Conservation (phyloP, 805 yeast genomes). For the Martiniozyma abietophila region DNA sequence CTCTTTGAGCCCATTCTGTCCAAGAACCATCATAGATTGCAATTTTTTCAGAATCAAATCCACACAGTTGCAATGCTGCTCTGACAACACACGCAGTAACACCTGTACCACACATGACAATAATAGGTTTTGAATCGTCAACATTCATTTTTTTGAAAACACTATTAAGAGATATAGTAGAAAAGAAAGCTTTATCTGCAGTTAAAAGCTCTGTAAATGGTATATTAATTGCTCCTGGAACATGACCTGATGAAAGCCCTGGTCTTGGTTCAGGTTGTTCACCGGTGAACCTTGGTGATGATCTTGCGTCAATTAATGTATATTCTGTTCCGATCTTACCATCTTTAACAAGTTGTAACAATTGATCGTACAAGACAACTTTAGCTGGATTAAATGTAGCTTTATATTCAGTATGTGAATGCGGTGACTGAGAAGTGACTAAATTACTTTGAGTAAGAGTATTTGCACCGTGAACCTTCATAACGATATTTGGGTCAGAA, state of each 20-base stretch:
- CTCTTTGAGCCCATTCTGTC: conserved; percentile 82
- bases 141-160: conserved; percentile 37
- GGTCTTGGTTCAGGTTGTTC: conserved; percentile 81
- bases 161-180: conserved; percentile 35
- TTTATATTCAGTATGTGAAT: conserved; percentile 24
- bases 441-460: conserved; percentile 17
- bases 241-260: conserved; percentile 83
- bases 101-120: conserved; percentile 94
- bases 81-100: conserved; percentile 88
- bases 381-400: conserved; percentile 34
- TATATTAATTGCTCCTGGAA: conserved; percentile 68
- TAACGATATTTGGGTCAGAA: conserved; percentile 19
- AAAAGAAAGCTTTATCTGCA: conserved; percentile 37
- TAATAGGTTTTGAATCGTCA: conserved; percentile 48
- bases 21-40: conserved; percentile 80
- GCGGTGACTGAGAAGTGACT: conserved; percentile 18
- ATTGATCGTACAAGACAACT: conserved; percentile 59
- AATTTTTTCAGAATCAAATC: conserved; percentile 35
- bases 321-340: conserved; percentile 37
- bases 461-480: conserved; percentile 15
- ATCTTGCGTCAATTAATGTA: conserved; percentile 73
- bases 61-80: conserved; percentile 57
- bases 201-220: conserved; percentile 64
- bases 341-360: conserved; percentile 45
- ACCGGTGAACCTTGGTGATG: conserved; percentile 68